A percentile compares a stretch with the other conserved stretches of the same genome.
Evolutionary conservation across 345 rosid species (phyloP).

Genomic region (Draba incana): DNA sequence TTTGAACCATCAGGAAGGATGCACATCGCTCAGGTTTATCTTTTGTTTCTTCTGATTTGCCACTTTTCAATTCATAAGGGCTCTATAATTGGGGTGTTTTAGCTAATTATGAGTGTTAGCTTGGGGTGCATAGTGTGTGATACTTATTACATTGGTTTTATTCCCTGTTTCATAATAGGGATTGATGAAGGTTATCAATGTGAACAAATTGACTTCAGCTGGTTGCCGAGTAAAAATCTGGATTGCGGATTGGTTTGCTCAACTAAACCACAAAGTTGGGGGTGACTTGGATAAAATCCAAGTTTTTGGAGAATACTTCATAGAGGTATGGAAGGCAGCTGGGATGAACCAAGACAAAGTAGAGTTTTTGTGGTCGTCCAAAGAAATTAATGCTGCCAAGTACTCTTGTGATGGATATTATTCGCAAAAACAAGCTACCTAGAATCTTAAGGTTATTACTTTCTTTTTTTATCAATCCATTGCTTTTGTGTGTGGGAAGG

Average conservation of each 20-base stretch:
- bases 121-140: too few species aligned
- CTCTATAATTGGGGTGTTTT: too few species aligned
- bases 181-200: constrained; percentile 78
- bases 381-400: constrained; percentile 73
- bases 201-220: constrained; percentile 83
- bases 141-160: too few species aligned
- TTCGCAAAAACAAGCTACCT: constrained; percentile 80
- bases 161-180: constrained; percentile 53
- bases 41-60: too few species aligned
- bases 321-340: constrained; percentile 82
- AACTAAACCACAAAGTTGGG: constrained; percentile 85
- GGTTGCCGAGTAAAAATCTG: constrained; percentile 89
- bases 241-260: constrained; percentile 99
- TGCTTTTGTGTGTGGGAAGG: constrained; percentile 5
- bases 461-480: background rate
- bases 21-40: constrained; percentile 91
- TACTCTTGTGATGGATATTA: constrained; percentile 93
- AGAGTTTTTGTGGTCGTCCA: constrained; percentile 87
- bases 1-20: constrained; percentile 95
- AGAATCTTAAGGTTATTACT: constrained; percentile 72
- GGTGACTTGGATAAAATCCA: constrained; percentile 82
- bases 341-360: constrained; percentile 77
- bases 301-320: constrained; percentile 68
- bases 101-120: too few species aligned
- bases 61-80: too few species aligned